Conservation (phyloP, 257 asterid genomes). For the Solanum pimpinellifolium region DNA sequence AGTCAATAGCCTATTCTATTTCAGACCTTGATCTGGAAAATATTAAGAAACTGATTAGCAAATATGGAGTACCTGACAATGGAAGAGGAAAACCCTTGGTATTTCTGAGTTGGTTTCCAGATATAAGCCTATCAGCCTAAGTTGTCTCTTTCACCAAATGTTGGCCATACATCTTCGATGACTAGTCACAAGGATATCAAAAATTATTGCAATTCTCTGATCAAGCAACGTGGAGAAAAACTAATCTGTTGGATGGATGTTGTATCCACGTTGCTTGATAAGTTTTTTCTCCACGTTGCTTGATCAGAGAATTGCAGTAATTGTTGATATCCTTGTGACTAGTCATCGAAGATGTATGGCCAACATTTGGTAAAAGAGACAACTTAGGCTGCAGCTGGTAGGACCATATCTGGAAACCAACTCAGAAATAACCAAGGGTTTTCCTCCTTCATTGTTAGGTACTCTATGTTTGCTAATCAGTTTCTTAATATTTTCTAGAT, state of each 20-base stretch:
- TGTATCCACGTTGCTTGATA: no score
- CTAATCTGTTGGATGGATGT: neutral
- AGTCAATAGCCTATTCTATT: neutral
- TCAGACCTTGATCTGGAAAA: neutral
- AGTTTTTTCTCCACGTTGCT: no score
- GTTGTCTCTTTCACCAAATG: neutral
- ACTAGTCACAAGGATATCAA: constrained; percentile 2
- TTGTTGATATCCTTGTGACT: neutral
- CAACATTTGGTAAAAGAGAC: neutral
- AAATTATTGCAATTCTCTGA: constrained; percentile 8
- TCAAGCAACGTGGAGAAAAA: constrained; percentile 23
- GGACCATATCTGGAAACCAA: neutral
- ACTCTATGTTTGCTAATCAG: neutral
- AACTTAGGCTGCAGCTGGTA: neutral
- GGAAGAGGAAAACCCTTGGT: neutral
- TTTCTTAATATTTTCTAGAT: neutral
- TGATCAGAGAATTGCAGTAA: no score
- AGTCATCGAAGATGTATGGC: neutral
- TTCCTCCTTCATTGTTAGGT: neutral
- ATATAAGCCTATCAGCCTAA: neutral
- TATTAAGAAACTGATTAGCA: neutral
- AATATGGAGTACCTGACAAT: neutral
- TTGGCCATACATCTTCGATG: neutral
- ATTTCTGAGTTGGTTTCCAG: neutral
- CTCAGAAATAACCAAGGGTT: neutral